These are phyloP conservation scores for Mycena latifolia DNA, from an alignment of 768 basidiomycete species.

Conservation along the genomic window DNA sequence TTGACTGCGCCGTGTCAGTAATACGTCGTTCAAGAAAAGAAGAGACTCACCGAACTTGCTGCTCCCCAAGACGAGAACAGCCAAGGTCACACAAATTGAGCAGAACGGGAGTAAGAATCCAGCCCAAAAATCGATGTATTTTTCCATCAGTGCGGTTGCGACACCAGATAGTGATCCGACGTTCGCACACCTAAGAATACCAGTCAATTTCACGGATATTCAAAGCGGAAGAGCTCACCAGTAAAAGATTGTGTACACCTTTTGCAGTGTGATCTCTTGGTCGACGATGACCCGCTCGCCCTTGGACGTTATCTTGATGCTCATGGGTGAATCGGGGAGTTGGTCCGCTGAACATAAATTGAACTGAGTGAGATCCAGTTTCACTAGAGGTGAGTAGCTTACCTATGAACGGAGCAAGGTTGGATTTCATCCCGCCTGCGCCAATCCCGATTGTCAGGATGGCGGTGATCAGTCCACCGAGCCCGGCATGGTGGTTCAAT, in stretches of 20 bases:
- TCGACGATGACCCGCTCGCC: slow-evolving; percentile 24
- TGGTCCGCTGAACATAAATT: slow-evolving; percentile 13
- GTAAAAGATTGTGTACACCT: slow-evolving; percentile 13
- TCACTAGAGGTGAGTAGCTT: too few relatives aligned
- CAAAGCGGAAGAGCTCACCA: not conserved
- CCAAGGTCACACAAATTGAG: slow-evolving; percentile 16
- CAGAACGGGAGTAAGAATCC: slow-evolving; percentile 24
- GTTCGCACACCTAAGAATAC: slow-evolving; percentile 16
- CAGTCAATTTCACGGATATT: not conserved
- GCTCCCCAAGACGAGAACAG: slow-evolving; percentile 14
- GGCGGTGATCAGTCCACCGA: slow-evolving; percentile 21
- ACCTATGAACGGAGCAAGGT: slow-evolving; percentile 29
- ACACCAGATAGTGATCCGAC: slow-evolving; percentile 27
- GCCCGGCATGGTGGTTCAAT: slow-evolving; percentile 18
- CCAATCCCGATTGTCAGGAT: slow-evolving; percentile 23
- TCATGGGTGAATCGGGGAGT: slow-evolving; percentile 4
- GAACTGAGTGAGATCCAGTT: too few relatives aligned
- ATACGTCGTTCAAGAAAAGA: not conserved
- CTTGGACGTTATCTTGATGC: not conserved
- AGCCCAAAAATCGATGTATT: slow-evolving; percentile 27
- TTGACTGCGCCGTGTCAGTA: slow-evolving; percentile 16
- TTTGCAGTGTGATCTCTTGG: slow-evolving; percentile 18
- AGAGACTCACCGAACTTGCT: slow-evolving; percentile 2
- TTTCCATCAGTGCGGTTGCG: slow-evolving; percentile 21
- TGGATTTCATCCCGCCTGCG: slow-evolving; percentile 28